Evolutionary conservation across 306 rosid genomes (phyloP).

Genomic region (Pyrus bretschneideri): DNA sequence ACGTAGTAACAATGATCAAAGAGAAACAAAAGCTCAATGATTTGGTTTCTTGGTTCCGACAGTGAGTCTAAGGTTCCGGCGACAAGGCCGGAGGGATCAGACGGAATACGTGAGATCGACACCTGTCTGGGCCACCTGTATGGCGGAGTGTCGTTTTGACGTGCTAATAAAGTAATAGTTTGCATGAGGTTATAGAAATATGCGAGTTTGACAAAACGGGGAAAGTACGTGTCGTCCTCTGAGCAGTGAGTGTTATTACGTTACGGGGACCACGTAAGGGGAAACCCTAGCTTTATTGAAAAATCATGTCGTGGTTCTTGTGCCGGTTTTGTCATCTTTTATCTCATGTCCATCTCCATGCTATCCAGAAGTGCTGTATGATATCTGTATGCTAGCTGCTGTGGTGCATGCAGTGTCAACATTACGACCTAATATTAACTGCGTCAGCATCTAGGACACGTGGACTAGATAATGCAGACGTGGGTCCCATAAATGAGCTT

Average conservation of each 20-base stretch:
- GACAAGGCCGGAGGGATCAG: not conserved
- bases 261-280: conserved; percentile 29
- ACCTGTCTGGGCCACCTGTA: conserved; percentile 38
- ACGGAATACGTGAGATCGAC: conserved; percentile 24
- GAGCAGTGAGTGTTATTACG: conserved; percentile 16
- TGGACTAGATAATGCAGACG: conserved; percentile 41
- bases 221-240: conserved; percentile 31
- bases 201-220: conserved; percentile 28
- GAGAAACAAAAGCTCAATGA: not conserved
- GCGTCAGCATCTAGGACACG: conserved; percentile 55
- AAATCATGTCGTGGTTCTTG: conserved; percentile 53
- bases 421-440: conserved; percentile 18
- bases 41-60: conserved; percentile 29
- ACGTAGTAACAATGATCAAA: not conserved
- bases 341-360: not conserved
- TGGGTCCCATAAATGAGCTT: conserved; percentile 10
- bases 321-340: conserved; percentile 20
- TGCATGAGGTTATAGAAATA: conserved; percentile 43
- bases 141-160: conserved; percentile 24
- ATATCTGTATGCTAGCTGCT: not conserved
- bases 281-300: conserved; percentile 29
- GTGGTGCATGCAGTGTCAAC: not conserved
- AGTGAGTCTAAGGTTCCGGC: conserved; percentile 23
- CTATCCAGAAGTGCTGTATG: not conserved
- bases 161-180: conserved; percentile 36